phyloP scores from a whole-genome alignment of 352 stramenopile species.

The Pythium angustatum region DNA sequence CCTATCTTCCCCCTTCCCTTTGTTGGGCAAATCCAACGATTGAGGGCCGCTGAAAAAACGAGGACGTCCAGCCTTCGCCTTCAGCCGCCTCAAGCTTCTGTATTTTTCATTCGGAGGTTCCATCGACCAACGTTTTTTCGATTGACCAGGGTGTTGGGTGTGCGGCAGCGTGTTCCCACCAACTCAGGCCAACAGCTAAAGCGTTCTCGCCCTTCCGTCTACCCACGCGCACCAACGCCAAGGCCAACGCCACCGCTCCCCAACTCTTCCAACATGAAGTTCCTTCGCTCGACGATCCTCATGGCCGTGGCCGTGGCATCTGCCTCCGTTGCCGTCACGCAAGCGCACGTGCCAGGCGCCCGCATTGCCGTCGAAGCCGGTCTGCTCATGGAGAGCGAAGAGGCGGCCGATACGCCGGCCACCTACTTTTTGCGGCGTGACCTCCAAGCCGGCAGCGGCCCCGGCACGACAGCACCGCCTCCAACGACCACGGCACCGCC shows the following conservation, averaged over 20 bases:
- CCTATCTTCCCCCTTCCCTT: no score
- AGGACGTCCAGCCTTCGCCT: no score
- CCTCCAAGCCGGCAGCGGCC: not conserved
- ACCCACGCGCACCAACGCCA: slow-evolving; percentile 1
- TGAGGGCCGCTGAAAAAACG: no score
- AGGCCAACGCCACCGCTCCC: no score
- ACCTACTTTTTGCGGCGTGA: slow-evolving; percentile 13
- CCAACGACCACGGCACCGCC: slow-evolving; percentile 16
- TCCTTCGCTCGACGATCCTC: slow-evolving; percentile 18
- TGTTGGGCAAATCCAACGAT: no score
- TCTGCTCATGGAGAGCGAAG: slow-evolving; percentile 3
- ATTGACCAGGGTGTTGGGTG: not conserved
- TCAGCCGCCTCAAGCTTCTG: no score
- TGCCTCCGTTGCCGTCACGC: not conserved
- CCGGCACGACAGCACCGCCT: slow-evolving; percentile 14
- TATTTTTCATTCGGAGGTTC: slow-evolving; percentile 57
- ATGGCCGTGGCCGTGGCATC: slow-evolving; percentile 25
- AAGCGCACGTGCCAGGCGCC: not conserved
- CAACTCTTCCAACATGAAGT: slow-evolving; percentile 34
- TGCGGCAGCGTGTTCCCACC: not conserved
- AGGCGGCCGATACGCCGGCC: not conserved
- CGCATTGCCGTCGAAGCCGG: slow-evolving; percentile 10
- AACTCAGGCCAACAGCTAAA: slow-evolving; percentile 16
- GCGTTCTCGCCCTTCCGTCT: slow-evolving; percentile 27
- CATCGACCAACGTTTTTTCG: slow-evolving; percentile 28